A percentile compares a stretch with the other conserved stretches of the same genome.
Evolutionary conservation across 352 stramenopile species (phyloP).

Genomic region (Phytophthora vignae): DNA sequence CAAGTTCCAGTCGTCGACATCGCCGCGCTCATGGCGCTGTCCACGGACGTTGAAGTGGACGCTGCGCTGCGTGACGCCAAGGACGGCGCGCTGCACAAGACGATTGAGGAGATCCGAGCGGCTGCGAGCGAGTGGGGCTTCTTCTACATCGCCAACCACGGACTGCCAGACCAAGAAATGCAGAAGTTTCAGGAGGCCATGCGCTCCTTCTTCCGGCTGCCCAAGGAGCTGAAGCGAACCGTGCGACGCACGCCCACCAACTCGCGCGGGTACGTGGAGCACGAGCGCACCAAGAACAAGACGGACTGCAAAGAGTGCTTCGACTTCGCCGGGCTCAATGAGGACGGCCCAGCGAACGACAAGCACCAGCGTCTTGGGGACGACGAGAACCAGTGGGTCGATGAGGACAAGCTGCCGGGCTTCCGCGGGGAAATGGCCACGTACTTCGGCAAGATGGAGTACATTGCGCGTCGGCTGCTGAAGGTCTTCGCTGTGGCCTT

Average conservation of each 20-base stretch:
- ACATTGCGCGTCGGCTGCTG: conserved; percentile 54
- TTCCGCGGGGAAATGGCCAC: conserved; percentile 58
- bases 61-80: conserved; percentile 22
- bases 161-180: conserved; percentile 68
- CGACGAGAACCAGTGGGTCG: conserved; percentile 87
- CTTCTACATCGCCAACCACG: conserved; percentile 93
- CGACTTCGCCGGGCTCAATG: conserved; percentile 46
- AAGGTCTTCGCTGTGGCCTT: conserved; percentile 59
- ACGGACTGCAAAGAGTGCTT: conserved; percentile 92
- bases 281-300: conserved; percentile 94
- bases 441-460: conserved; percentile 55
- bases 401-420: conserved; percentile 43
- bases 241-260: conserved; percentile 81
- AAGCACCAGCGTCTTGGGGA: conserved; percentile 74
- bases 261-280: conserved; percentile 93
- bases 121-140: conserved; percentile 85
- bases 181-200: conserved; percentile 70
- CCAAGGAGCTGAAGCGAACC: conserved; percentile 55
- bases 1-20: conserved; percentile 65
- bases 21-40: conserved; percentile 48
- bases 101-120: conserved; percentile 50
- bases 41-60: conserved; percentile 46
- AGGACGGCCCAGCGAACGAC: conserved; percentile 47
- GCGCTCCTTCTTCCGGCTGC: conserved; percentile 86
- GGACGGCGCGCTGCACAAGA: conserved; percentile 27